Percentiles rank a stretch among this genome's conserved stretches.
These are phyloP conservation scores for Pichia californica DNA, from an alignment of 805 yeast species.

Conservation along the genomic window DNA sequence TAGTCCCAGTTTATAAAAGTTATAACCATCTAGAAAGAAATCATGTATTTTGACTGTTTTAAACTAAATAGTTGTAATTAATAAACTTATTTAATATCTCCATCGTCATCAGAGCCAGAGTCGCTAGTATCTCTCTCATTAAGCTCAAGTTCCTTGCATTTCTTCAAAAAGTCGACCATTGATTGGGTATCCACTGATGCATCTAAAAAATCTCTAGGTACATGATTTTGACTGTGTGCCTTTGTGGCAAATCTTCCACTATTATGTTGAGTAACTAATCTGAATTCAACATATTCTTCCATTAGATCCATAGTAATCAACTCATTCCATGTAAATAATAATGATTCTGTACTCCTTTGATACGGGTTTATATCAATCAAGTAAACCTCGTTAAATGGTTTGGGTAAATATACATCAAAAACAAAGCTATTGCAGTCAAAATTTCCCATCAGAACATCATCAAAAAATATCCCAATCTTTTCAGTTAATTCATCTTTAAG, in stretches of 20 bases:
- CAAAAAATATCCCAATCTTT: constrained; percentile 50
- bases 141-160: constrained; percentile 32
- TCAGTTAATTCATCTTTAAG: constrained; percentile 42
- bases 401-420: constrained; percentile 77
- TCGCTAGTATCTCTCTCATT: too few relatives aligned
- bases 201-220: constrained; percentile 86
- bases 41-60: too few relatives aligned
- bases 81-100: too few relatives aligned
- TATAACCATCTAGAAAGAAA: too few relatives aligned
- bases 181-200: constrained; percentile 65
- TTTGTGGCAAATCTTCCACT: constrained; percentile 71
- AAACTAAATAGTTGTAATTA: too few relatives aligned
- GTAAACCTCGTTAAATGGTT: constrained; percentile 59
- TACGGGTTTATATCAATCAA: constrained; percentile 87
- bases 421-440: constrained; percentile 56
- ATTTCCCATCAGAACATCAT: constrained; percentile 36
- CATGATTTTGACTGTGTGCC: constrained; percentile 85
- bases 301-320: constrained; percentile 34
- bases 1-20: too few relatives aligned
- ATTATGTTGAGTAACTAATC: constrained; percentile 65
- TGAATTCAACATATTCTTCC: constrained; percentile 35
- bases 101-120: neutral
- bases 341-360: constrained; percentile 67
- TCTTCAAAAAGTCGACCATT: constrained; percentile 60
- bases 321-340: constrained; percentile 83